phyloP scores from a whole-genome alignment of 331 rosid genomes.

The Telfairia occidentalis region DNA sequence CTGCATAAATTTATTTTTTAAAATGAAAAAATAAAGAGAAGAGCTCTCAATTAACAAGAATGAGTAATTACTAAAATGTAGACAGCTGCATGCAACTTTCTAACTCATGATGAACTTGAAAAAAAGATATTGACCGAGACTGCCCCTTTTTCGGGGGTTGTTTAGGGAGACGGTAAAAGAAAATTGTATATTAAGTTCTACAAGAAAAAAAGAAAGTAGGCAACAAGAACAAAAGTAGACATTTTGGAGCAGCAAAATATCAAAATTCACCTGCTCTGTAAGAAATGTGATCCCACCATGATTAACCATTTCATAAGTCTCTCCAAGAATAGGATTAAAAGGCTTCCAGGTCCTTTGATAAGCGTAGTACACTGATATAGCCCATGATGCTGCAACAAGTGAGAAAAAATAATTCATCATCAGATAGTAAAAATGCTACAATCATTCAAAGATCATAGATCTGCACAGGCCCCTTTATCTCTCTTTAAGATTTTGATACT shows the following conservation, averaged over 20 bases:
- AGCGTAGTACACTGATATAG: constrained; percentile 80
- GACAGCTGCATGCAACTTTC: background rate
- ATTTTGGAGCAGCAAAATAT: background rate
- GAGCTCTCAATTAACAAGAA: background rate
- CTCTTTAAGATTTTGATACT: constrained; percentile 21
- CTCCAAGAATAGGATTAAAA: constrained; percentile 93
- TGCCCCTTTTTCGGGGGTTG: background rate
- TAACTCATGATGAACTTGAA: background rate
- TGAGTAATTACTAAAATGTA: background rate
- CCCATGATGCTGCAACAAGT: constrained; percentile 65
- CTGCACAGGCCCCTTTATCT: background rate
- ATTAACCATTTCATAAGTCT: constrained; percentile 78
- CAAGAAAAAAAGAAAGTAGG: background rate
- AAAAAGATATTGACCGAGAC: background rate
- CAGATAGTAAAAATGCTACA: background rate
- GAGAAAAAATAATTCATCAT: background rate
- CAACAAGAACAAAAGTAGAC: background rate
- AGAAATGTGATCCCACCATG: constrained; percentile 64
- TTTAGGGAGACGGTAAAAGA: background rate
- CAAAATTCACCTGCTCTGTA: constrained; percentile 63
- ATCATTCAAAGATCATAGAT: background rate
- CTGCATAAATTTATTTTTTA: background rate
- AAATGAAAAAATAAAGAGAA: background rate
- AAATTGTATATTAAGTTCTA: background rate
- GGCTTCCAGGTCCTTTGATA: constrained; percentile 95